Conservation (phyloP, 129 eudicot species). For the Centrapalus pauciflorus region DNA sequence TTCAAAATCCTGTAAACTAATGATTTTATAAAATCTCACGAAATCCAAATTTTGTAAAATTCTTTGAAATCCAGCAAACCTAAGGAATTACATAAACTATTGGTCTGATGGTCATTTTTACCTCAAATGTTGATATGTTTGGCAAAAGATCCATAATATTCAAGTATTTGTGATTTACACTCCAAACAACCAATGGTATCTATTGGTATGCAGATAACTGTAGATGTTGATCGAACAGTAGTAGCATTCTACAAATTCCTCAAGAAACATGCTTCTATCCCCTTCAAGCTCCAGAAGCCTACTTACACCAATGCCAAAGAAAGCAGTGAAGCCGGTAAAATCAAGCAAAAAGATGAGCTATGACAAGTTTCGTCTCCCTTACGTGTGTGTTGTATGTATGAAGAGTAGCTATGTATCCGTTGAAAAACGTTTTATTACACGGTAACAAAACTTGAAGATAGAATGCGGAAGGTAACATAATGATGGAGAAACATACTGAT, state of each 20-base stretch:
- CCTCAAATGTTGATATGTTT: neutral
- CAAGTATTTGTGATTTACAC: neutral
- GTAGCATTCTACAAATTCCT: constrained; percentile 79
- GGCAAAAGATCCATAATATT: neutral
- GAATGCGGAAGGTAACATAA: neutral
- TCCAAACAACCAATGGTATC: neutral
- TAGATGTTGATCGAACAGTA: constrained; percentile 74
- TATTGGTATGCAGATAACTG: constrained; percentile 45
- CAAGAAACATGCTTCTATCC: constrained; percentile 70
- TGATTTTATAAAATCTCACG: too few relatives aligned
- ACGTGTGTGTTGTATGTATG: neutral
- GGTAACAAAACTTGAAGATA: constrained; percentile 8
- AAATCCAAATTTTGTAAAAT: too few relatives aligned
- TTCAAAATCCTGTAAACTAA: too few relatives aligned
- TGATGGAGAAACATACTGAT: constrained; percentile 8
- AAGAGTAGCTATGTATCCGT: neutral
- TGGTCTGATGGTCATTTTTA: neutral
- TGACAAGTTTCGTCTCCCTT: constrained; percentile 30
- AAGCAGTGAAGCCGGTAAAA: constrained; percentile 12
- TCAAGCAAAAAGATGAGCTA: constrained; percentile 52
- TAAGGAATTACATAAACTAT: too few relatives aligned
- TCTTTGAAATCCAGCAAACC: too few relatives aligned
- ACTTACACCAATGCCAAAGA: constrained; percentile 37
- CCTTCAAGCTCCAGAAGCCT: constrained; percentile 81
- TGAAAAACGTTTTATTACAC: neutral